Evolutionary conservation across 1,139 yeast genomes (phyloP).

Genomic region (Blastobotrys raffinosifermentans): DNA sequence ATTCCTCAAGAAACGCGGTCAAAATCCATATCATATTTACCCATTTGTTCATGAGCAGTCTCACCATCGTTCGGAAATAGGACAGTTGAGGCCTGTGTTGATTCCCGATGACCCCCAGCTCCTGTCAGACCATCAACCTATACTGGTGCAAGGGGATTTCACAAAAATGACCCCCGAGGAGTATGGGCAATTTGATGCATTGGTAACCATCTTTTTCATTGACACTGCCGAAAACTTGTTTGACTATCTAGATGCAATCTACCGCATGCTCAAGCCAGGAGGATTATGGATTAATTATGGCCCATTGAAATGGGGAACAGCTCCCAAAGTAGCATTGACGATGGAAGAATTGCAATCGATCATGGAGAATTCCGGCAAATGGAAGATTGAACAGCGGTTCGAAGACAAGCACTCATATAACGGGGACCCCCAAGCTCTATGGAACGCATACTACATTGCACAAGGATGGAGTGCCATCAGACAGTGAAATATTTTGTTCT

Average conservation of each 20-base stretch:
- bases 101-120: conserved; percentile 23
- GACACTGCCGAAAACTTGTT: conserved; percentile 84
- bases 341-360: conserved; percentile 55
- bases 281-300: conserved; percentile 81
- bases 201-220: conserved; percentile 69
- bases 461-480: conserved; percentile 27
- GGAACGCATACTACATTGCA: conserved; percentile 25
- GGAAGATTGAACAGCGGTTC: conserved; percentile 46
- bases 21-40: conserved; percentile 30
- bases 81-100: conserved; percentile 47
- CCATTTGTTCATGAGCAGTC: conserved; percentile 73
- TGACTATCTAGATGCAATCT: conserved; percentile 60
- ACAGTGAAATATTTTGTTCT: background rate
- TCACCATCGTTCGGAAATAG: conserved; percentile 45
- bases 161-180: conserved; percentile 22
- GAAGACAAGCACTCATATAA: conserved; percentile 27
- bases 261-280: conserved; percentile 41
- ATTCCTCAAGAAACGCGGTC: conserved; percentile 37
- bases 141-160: conserved; percentile 65
- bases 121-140: conserved; percentile 18
- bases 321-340: conserved; percentile 71
- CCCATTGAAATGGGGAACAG: conserved; percentile 83
- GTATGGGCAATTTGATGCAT: conserved; percentile 28
- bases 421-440: conserved; percentile 25
- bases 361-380: conserved; percentile 48